Evolutionary conservation across 371 early-diverging fungal species (phyloP).

Genomic region (Syncephalastrum monosporum): DNA sequence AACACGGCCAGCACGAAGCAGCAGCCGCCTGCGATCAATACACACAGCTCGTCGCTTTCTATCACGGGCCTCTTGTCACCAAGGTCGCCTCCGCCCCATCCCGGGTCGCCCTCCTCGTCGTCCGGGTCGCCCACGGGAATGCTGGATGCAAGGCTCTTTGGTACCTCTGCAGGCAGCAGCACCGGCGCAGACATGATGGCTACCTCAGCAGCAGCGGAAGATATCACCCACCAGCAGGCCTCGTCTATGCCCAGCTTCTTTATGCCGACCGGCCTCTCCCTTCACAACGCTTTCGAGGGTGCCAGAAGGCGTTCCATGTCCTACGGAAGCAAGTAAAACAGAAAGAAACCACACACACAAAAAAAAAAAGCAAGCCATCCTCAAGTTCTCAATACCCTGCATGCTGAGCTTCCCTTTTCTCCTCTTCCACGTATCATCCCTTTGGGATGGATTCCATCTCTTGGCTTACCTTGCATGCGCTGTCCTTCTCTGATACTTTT

Average conservation of each 20-base stretch:
- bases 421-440: too few species aligned
- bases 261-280: conserved; percentile 49
- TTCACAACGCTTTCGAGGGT: conserved; percentile 52
- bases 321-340: conserved; percentile 18
- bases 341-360: too few species aligned
- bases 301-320: conserved; percentile 55
- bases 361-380: too few species aligned
- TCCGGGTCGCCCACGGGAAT: conserved; percentile 9
- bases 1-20: conserved; percentile 5
- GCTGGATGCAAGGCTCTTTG: too few species aligned
- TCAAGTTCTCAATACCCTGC: too few species aligned
- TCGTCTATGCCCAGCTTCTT: conserved; percentile 25
- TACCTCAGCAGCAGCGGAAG: too few species aligned
- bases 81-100: conserved; percentile 13
- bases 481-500: too few species aligned
- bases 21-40: conserved; percentile 15
- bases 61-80: conserved; percentile 25
- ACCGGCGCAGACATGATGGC: conserved; percentile 8
- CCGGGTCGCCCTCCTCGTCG: conserved; percentile 15
- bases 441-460: too few species aligned
- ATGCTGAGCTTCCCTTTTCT: too few species aligned
- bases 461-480: too few species aligned
- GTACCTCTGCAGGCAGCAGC: too few species aligned
- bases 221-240: not conserved
- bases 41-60: conserved; percentile 17